Percentiles rank a stretch among this genome's conserved stretches.
phyloP scores from a whole-genome alignment of 2,329 filamentous ascomycete species.

The Tetracladium maxilliforme region DNA sequence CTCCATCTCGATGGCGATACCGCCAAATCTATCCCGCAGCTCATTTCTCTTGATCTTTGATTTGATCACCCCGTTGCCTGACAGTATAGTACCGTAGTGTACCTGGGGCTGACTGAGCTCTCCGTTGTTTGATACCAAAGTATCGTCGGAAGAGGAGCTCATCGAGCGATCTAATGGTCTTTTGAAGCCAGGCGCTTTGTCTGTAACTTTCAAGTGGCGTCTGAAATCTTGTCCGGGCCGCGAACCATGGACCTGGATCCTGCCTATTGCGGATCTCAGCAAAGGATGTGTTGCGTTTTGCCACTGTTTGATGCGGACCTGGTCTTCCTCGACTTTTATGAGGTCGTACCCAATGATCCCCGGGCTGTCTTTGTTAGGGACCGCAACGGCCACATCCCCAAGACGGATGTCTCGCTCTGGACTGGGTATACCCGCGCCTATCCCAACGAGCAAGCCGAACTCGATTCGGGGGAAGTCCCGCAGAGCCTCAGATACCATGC shows the following conservation, averaged over 20 bases:
- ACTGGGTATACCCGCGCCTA: constrained; percentile 17
- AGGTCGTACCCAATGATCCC: constrained; percentile 17
- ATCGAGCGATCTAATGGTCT: no score
- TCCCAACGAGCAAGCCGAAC: constrained; percentile 20
- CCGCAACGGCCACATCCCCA: constrained; percentile 19
- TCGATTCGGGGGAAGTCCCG: no score
- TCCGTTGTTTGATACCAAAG: no score
- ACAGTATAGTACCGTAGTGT: constrained; percentile 16
- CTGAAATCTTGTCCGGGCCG: no score
- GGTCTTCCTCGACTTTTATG: constrained; percentile 15
- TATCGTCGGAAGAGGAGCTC: no score
- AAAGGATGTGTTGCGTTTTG: constrained; percentile 15
- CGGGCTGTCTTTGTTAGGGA: constrained; percentile 9
- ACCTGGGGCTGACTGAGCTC: constrained; percentile 6
- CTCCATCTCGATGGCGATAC: constrained; percentile 19
- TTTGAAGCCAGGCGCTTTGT: no score
- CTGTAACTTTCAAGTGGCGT: no score
- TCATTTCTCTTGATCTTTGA: constrained; percentile 9
- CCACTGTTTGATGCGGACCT: constrained; percentile 11
- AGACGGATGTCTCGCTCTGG: constrained; percentile 19
- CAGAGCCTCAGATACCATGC: constrained; percentile 6
- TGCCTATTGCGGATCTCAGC: constrained; percentile 18
- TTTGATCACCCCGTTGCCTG: constrained; percentile 16
- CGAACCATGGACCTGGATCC: constrained; percentile 12
- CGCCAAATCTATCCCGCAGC: constrained; percentile 10